A percentile compares a stretch with the other conserved stretches of the same genome.
Conservation (phyloP, 352 stramenopile species). For the Peronospora destructor region DNA sequence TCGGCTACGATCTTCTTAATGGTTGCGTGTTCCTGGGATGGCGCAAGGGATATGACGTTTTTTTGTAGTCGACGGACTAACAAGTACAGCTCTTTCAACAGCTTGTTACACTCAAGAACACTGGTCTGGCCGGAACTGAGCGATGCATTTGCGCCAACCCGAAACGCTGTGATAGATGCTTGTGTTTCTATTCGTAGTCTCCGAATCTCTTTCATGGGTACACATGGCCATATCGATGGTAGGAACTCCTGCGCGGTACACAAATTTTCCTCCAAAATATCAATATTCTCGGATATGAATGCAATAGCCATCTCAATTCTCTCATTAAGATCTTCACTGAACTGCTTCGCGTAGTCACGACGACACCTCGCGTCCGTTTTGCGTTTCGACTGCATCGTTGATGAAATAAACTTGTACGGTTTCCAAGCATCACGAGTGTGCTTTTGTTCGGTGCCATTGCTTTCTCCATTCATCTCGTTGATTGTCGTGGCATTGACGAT, state of each 20-base stretch:
- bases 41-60: constrained; percentile 48
- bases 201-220: constrained; percentile 54
- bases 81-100: constrained; percentile 54
- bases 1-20: constrained; percentile 71
- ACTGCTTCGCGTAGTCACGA: constrained; percentile 49
- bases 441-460: constrained; percentile 19
- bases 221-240: constrained; percentile 41
- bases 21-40: constrained; percentile 56
- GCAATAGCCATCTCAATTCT: constrained; percentile 34
- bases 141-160: constrained; percentile 16
- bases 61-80: constrained; percentile 51
- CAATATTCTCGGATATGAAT: constrained; percentile 58
- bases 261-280: constrained; percentile 68
- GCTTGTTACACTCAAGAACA: constrained; percentile 61
- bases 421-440: constrained; percentile 40
- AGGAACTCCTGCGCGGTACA: constrained; percentile 50
- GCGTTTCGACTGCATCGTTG: constrained; percentile 60
- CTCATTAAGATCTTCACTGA: constrained; percentile 33
- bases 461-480: constrained; percentile 23
- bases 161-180: constrained; percentile 38
- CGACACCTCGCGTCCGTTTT: constrained; percentile 36
- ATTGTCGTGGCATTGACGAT: constrained; percentile 27
- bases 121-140: constrained; percentile 34
- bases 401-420: constrained; percentile 71
- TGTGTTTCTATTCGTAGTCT: constrained; percentile 38